Conservation (phyloP, 331 rosid genomes). For the Ulmus americana region DNA sequence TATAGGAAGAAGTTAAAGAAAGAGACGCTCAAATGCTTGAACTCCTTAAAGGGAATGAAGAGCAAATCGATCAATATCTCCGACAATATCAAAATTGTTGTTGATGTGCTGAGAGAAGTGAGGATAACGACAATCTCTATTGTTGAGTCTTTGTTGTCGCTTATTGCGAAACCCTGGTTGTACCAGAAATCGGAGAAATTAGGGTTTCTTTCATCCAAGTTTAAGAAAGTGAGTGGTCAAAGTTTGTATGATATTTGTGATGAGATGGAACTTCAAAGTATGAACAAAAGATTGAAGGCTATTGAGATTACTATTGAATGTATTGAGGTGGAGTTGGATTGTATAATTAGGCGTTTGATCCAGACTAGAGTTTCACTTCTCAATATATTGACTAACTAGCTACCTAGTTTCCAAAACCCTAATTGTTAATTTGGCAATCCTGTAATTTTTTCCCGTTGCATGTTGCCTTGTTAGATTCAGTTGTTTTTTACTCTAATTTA, state of each 20-base stretch:
- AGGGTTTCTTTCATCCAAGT: slow-evolving; percentile 30
- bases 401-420: not conserved
- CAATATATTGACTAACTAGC: slow-evolving; percentile 40
- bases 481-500: too few relatives aligned
- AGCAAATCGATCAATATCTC: slow-evolving; percentile 13
- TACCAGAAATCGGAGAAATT: slow-evolving; percentile 28
- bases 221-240: slow-evolving; percentile 11
- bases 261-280: slow-evolving; percentile 40
- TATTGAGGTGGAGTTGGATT: slow-evolving; percentile 48
- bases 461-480: too few relatives aligned
- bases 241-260: slow-evolving; percentile 30
- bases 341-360: slow-evolving; percentile 56
- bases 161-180: slow-evolving; percentile 49
- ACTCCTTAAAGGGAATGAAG: slow-evolving; percentile 37
- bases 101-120: slow-evolving; percentile 46
- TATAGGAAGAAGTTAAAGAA: slow-evolving; percentile 47
- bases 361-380: slow-evolving; percentile 63
- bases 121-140: slow-evolving; percentile 38
- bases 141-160: slow-evolving; percentile 47
- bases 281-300: slow-evolving; percentile 44
- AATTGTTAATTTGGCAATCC: too few relatives aligned
- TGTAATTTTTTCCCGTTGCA: too few relatives aligned
- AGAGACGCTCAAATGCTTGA: slow-evolving; percentile 45
- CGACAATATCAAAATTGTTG: slow-evolving; percentile 32
- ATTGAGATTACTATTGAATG: slow-evolving; percentile 44